Conservation (phyloP, 805 yeast species). For the Starmerella bacillaris region DNA sequence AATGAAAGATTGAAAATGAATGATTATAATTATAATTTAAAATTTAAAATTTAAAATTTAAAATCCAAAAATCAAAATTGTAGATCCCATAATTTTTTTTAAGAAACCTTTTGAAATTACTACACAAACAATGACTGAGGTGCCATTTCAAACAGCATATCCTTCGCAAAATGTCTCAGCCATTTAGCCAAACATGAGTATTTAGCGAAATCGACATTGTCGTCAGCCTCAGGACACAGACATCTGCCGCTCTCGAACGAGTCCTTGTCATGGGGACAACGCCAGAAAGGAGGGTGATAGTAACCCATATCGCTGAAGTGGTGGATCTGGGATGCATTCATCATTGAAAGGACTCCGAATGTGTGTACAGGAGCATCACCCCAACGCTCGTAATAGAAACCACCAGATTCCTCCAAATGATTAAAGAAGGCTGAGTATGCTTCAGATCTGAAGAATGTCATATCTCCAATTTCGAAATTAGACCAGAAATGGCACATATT, state of each 20-base stretch:
- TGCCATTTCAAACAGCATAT: conserved; percentile 18
- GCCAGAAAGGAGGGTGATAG: conserved; percentile 46
- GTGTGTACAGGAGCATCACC: conserved; percentile 91
- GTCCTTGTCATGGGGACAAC: conserved; percentile 25
- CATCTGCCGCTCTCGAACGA: conserved; percentile 23
- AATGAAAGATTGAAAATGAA: no score
- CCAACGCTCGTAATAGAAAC: conserved; percentile 85
- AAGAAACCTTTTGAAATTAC: no score
- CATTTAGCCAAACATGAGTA: conserved; percentile 24
- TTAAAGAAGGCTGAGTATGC: conserved; percentile 53
- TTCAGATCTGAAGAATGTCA: conserved; percentile 55
- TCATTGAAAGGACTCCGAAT: conserved; percentile 42
- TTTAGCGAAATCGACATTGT: conserved; percentile 21
- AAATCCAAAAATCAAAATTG: no score
- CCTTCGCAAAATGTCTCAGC: conserved; percentile 23
- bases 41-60: no score
- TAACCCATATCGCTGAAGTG: conserved; percentile 76
- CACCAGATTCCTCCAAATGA: conserved; percentile 51
- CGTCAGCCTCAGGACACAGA: conserved; percentile 21
- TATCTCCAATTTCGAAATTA: conserved; percentile 62
- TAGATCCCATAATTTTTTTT: no score
- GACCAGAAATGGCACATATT: conserved; percentile 82
- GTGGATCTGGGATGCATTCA: conserved; percentile 44
- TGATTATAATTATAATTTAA: no score
- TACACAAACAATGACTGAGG: no score